These are phyloP conservation scores for Odonthalia washingtoniensis DNA, from an alignment of 31 red algal genomes.

Conservation along the genomic window DNA sequence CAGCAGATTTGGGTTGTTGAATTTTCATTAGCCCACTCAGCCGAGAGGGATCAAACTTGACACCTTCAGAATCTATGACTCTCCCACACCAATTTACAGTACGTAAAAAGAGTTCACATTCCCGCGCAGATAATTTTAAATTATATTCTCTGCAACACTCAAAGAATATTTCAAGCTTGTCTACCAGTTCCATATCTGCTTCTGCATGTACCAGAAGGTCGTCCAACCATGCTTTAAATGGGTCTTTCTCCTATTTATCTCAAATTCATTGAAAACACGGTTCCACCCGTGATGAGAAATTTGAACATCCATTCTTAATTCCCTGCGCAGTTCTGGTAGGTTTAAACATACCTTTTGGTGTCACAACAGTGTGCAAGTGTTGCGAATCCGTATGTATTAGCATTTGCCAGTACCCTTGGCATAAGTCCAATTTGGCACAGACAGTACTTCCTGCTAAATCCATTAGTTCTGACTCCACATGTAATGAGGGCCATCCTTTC, in stretches of 20 bases:
- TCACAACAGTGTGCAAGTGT: background rate
- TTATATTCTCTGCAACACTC: slow-evolving; percentile 8
- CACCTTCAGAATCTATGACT: slow-evolving; percentile 19
- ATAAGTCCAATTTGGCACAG: slow-evolving; percentile 40
- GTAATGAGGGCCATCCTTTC: slow-evolving; percentile 38
- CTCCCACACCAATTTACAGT: slow-evolving; percentile 45
- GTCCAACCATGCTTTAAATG: slow-evolving; percentile 47
- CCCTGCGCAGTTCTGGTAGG: slow-evolving; percentile 13
- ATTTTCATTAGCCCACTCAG: slow-evolving; percentile 7
- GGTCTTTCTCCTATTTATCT: too few relatives aligned
- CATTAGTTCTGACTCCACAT: slow-evolving; percentile 11
- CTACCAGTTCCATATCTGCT: background rate
- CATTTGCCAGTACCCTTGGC: slow-evolving; percentile 41
- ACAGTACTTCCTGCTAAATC: slow-evolving; percentile 24
- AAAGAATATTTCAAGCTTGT: slow-evolving; percentile 22
- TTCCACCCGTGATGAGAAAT: slow-evolving; percentile 16
- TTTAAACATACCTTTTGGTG: background rate
- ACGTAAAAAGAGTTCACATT: slow-evolving; percentile 29
- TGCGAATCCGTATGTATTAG: slow-evolving; percentile 31
- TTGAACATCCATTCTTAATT: slow-evolving; percentile 20
- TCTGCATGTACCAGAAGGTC: slow-evolving; percentile 27
- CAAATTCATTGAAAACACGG: slow-evolving; percentile 4
- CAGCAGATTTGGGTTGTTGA: background rate
- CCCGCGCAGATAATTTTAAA: slow-evolving; percentile 14
- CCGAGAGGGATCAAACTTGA: slow-evolving; percentile 6